phyloP scores from a whole-genome alignment of 2,329 filamentous ascomycete species.

The Neopestalotiopsis sp. region DNA sequence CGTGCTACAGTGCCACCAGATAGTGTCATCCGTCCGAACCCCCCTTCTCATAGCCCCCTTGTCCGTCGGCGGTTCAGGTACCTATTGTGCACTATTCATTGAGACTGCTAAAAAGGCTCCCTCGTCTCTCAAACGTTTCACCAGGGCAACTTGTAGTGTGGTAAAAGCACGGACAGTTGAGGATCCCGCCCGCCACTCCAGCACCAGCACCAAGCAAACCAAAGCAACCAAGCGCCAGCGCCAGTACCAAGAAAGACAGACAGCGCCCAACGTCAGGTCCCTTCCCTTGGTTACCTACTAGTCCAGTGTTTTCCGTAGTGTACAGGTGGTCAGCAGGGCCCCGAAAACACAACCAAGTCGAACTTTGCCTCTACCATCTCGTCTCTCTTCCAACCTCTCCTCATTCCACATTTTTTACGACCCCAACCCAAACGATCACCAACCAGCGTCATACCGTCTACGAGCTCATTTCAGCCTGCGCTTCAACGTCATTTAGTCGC shows the following conservation, averaged over 20 bases:
- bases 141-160: slow-evolving; percentile 13
- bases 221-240: background rate
- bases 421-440: slow-evolving; percentile 2
- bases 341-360: background rate
- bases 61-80: background rate
- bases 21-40: slow-evolving; percentile 1
- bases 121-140: slow-evolving; percentile 18
- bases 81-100: background rate
- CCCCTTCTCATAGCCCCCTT: background rate
- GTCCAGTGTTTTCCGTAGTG: background rate
- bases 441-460: slow-evolving; percentile 5
- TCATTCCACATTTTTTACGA: slow-evolving; percentile 18
- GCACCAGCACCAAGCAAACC: background rate
- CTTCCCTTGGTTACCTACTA: background rate
- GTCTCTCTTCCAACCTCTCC: slow-evolving; percentile 18
- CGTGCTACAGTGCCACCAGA: background rate
- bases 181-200: background rate
- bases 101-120: background rate
- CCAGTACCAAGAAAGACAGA: too few species aligned
- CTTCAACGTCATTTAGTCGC: background rate
- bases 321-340: background rate
- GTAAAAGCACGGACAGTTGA: slow-evolving; percentile 8
- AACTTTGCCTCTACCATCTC: background rate
- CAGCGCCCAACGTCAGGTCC: too few species aligned
- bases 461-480: background rate